phyloP scores from a whole-genome alignment of 495 filamentous ascomycete species.

The Margaritispora aquatica region DNA sequence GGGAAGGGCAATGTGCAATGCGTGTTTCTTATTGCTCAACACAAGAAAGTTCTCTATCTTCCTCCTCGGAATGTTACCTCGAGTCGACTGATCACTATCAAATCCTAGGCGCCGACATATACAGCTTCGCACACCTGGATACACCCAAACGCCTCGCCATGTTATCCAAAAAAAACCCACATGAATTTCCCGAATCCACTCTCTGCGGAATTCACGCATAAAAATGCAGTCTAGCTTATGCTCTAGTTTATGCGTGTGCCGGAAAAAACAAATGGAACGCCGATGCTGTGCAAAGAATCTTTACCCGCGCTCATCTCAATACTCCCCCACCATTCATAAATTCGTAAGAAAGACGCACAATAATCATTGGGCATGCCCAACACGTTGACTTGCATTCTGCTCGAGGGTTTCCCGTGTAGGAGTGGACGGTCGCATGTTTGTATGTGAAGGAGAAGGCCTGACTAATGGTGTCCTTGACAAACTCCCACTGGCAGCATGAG shows the following conservation, averaged over 20 bases:
- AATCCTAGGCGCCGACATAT: neutral
- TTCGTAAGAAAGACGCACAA: neutral
- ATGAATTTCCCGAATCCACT: neutral
- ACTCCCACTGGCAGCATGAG: conserved; percentile 10
- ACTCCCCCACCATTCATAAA: conserved; percentile 10
- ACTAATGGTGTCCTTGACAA: conserved; percentile 16
- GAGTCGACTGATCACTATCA: no score
- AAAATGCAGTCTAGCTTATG: conserved; percentile 3
- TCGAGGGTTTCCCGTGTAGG: conserved; percentile 18
- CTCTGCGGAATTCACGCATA: neutral
- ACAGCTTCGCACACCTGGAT: neutral
- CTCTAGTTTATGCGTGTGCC: neutral
- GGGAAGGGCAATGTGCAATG: no score
- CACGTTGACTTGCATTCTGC: conserved; percentile 9
- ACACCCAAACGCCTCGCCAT: neutral
- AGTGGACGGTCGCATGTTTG: conserved; percentile 20
- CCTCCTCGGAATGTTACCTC: no score
- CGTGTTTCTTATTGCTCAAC: no score
- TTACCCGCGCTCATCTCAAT: neutral
- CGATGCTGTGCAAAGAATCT: conserved; percentile 10
- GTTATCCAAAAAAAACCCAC: neutral
- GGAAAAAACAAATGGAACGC: conserved; percentile 9
- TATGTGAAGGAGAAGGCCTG: conserved; percentile 16
- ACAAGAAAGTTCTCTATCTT: neutral
- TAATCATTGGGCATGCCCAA: conserved; percentile 2